These are phyloP conservation scores for Alternaria atra DNA, from an alignment of 2,329 filamentous ascomycete species.

Conservation along the genomic window DNA sequence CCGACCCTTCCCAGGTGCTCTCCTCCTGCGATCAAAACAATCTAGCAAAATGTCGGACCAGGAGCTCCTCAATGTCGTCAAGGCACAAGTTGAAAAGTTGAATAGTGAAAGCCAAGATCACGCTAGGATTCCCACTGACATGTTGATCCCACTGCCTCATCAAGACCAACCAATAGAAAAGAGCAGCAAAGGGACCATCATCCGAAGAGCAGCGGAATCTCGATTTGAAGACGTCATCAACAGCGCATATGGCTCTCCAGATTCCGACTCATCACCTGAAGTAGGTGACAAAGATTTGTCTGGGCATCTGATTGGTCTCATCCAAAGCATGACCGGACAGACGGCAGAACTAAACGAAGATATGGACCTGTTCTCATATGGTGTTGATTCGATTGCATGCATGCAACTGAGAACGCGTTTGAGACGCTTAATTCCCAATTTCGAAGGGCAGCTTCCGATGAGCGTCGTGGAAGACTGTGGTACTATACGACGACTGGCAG, in stretches of 20 bases:
- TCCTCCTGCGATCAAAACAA: conserved; percentile 60
- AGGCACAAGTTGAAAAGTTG: conserved; percentile 56
- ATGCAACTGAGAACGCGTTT: conserved; percentile 60
- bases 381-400: conserved; percentile 68
- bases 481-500: conserved; percentile 56
- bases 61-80: conserved; percentile 55
- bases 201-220: conserved; percentile 62
- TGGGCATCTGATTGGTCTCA: conserved; percentile 27
- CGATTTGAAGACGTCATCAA: conserved; percentile 60
- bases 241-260: conserved; percentile 52
- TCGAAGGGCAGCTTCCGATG: conserved; percentile 57
- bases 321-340: conserved; percentile 35
- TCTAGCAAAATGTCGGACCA: conserved; percentile 40
- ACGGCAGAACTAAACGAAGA: conserved; percentile 42
- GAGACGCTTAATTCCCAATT: conserved; percentile 46
- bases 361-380: conserved; percentile 65
- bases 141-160: conserved; percentile 60
- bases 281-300: conserved; percentile 42
- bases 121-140: conserved; percentile 59
- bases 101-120: conserved; percentile 63
- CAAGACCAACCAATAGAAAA: conserved; percentile 58
- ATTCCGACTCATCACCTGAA: conserved; percentile 21
- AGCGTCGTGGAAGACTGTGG: conserved; percentile 70
- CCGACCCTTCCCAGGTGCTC: conserved; percentile 63
- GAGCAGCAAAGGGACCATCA: conserved; percentile 70